Conservation (phyloP, 805 yeast species). For the Saccharomyces cerevisiae region DNA sequence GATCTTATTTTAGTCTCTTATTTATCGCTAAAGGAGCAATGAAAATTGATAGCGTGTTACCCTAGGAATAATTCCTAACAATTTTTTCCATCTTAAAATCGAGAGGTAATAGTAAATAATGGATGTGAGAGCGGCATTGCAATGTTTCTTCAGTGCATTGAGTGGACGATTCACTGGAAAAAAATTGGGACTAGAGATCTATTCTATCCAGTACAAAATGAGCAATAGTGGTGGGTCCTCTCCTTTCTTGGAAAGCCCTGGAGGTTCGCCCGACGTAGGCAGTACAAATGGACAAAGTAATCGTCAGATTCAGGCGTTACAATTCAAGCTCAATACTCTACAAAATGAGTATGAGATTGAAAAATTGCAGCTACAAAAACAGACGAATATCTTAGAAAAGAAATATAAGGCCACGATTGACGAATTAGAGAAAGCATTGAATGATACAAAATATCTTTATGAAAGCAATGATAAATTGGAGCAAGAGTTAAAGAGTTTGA, state of each 20-base stretch:
- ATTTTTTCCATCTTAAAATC: neutral
- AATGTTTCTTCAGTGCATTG: neutral
- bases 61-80: neutral
- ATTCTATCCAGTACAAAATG: slow-evolving; percentile 3
- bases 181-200: neutral
- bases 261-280: slow-evolving; percentile 6
- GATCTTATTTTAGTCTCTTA: neutral
- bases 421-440: slow-evolving; percentile 27
- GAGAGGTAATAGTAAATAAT: neutral
- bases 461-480: slow-evolving; percentile 25
- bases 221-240: slow-evolving; percentile 29
- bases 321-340: slow-evolving; percentile 32
- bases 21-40: neutral
- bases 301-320: slow-evolving; percentile 25
- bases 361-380: slow-evolving; percentile 17
- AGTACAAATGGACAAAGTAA: slow-evolving; percentile 8
- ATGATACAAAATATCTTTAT: slow-evolving; percentile 31
- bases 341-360: slow-evolving; percentile 34
- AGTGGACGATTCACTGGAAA: neutral
- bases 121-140: neutral
- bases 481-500: slow-evolving; percentile 12
- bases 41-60: neutral
- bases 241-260: slow-evolving; percentile 33
- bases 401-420: slow-evolving; percentile 30
- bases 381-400: slow-evolving; percentile 19